Evolutionary conservation across 2,329 filamentous ascomycete genomes (phyloP), one percentile per base, ranked within the genome.

Genomic region (Pseudogymnoascus sp.): DNA sequence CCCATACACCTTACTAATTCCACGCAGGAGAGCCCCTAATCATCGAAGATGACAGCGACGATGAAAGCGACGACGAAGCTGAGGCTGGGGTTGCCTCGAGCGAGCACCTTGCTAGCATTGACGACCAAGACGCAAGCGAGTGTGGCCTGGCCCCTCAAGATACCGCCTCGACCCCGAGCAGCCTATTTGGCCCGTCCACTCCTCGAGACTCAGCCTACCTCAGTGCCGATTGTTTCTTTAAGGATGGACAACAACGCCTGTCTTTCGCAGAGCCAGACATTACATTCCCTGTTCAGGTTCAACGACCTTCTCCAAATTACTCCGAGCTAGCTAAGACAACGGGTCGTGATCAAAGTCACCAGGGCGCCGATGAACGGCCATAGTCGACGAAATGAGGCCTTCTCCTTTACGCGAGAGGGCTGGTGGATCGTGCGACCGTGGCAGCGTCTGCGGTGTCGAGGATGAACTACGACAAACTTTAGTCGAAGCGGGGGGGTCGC

Each of bases 41-140:
- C 8, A 31, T 31, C 28, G 28, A 31, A 31, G 28, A 31, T 11
- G 28, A 31, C 8, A 31, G 28, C 28, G 28, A 31, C 28, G 8
- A 31, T 31, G 28, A 31, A 31, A 31, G 28, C 28, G 28, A 31
- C 28, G 8, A 31, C 41, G 62, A 67, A 65, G 23, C 64, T 61
- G 25, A 66, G 65, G 3, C 62, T 59, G 9, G 65, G 62, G 16
- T 61, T 61, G 11, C 63, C 35, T 58, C 64, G 61, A 45, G 23
- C 23, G 41, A 45, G 18, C 5, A 1, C 41, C 8, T 63, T 38
- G 65, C 66, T 7, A 28, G 33, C 8, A 35, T 35, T 2, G 33
- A 1, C 4, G 33, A 35, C n/a, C 14, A 45, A 45, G 41, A 45
- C n/a, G 41, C 41, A 5, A 45, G 41, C 41, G 41, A 45, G 41